Percentiles rank a stretch among this genome's conserved stretches.
These are phyloP conservation scores for Sclerotiophoma versabilis DNA, from an alignment of 2,329 filamentous ascomycete genomes.

Conservation along the genomic window DNA sequence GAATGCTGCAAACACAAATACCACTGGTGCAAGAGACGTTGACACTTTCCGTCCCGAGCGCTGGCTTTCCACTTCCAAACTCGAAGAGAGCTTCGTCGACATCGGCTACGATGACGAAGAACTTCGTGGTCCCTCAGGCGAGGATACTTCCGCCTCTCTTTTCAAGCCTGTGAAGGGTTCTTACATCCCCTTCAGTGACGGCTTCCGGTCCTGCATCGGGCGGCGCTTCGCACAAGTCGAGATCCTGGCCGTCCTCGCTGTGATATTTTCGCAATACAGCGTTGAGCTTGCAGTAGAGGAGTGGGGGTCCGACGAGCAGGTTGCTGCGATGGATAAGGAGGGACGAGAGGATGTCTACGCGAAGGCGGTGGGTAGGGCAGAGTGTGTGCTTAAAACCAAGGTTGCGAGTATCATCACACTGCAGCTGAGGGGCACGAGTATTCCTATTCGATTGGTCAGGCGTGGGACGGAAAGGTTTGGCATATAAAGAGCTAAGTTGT, in stretches of 20 bases:
- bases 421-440: conserved; percentile 67
- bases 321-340: conserved; percentile 52
- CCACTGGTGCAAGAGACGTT: conserved; percentile 56
- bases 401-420: conserved; percentile 73
- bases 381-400: conserved; percentile 60
- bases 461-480: conserved; percentile 73
- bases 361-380: conserved; percentile 65
- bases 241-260: conserved; percentile 60
- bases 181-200: conserved; percentile 64
- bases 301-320: conserved; percentile 52
- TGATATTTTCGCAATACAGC: conserved; percentile 65
- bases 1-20: conserved; percentile 35
- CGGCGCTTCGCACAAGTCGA: conserved; percentile 65
- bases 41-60: conserved; percentile 75
- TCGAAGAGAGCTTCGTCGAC: conserved; percentile 40
- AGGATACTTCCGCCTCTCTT: conserved; percentile 67
- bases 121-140: conserved; percentile 65
- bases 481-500: not conserved
- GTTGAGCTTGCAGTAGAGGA: conserved; percentile 72
- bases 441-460: conserved; percentile 73
- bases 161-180: conserved; percentile 59
- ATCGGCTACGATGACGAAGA: conserved; percentile 59
- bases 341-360: conserved; percentile 65
- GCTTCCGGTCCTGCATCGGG: conserved; percentile 63
- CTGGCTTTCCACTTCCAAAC: conserved; percentile 63